Conservation (phyloP, 1,284 basidiomycete species). For the Ceratobasidium papillatum region DNA sequence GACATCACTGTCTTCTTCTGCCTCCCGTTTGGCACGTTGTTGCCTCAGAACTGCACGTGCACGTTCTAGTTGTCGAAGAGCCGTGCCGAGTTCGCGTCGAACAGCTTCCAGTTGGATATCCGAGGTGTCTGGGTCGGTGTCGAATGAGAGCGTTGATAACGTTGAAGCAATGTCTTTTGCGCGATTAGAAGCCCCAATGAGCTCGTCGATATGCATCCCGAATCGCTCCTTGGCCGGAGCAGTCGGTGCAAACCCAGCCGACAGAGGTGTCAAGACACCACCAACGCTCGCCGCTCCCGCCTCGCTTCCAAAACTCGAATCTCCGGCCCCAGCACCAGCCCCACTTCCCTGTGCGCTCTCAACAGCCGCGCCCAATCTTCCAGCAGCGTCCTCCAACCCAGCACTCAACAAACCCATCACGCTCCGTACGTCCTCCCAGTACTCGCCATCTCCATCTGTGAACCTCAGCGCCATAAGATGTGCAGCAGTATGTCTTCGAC, state of each 20-base stretch:
- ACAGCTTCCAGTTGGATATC: constrained; percentile 71
- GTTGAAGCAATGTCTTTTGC: background rate
- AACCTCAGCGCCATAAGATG: constrained; percentile 80
- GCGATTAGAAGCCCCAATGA: background rate
- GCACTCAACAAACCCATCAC: constrained; percentile 73
- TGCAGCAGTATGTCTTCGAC: constrained; percentile 76
- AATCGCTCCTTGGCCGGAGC: constrained; percentile 13
- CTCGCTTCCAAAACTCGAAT: constrained; percentile 7
- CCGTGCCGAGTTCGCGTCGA: constrained; percentile 75
- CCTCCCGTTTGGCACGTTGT: constrained; percentile 24
- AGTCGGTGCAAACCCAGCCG: constrained; percentile 23
- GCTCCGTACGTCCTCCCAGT: constrained; percentile 82
- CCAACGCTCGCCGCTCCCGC: background rate
- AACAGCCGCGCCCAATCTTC: constrained; percentile 67
- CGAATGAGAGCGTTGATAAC: constrained; percentile 45
- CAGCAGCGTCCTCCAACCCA: constrained; percentile 68
- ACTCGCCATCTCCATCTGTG: constrained; percentile 61
- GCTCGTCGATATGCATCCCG: constrained; percentile 16
- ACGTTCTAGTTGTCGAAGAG: constrained; percentile 78
- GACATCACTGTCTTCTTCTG: constrained; percentile 27
- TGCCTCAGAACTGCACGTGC: constrained; percentile 70
- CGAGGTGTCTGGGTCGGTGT: constrained; percentile 55
- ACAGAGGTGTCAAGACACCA: background rate
- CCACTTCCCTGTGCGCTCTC: constrained; percentile 61
- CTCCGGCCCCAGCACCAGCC: constrained; percentile 58